These are phyloP conservation scores for Catharanthus roseus DNA, from an alignment of 257 asterid species.

Conservation along the genomic window DNA sequence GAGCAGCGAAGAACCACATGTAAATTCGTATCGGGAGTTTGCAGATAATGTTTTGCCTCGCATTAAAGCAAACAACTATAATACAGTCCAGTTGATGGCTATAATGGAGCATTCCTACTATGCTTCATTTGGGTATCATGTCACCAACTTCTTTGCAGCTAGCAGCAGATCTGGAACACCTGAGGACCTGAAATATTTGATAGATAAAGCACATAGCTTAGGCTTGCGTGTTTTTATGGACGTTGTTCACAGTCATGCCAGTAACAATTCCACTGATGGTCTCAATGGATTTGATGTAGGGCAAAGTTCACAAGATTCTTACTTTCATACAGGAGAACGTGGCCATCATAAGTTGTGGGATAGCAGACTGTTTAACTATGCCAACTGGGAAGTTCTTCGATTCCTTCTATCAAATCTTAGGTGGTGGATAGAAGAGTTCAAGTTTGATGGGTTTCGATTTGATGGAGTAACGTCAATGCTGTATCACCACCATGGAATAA, in stretches of 20 bases:
- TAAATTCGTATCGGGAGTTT: conserved; percentile 77
- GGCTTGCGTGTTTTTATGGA: conserved; percentile 87
- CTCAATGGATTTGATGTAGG: conserved; percentile 91
- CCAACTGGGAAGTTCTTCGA: conserved; percentile 97
- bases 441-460: conserved; percentile 91
- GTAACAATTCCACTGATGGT: conserved; percentile 79
- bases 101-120: conserved; percentile 97
- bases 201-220: conserved; percentile 92
- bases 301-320: conserved; percentile 87
- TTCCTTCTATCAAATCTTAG: conserved; percentile 91
- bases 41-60: conserved; percentile 90
- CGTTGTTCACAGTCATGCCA: conserved; percentile 95
- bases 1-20: conserved; percentile 78
- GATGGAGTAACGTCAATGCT: conserved; percentile 98
- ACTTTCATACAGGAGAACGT: conserved; percentile 78
- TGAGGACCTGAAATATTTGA: conserved; percentile 87
- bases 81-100: conserved; percentile 96
- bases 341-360: conserved; percentile 96
- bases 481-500: conserved; percentile 92
- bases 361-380: conserved; percentile 82
- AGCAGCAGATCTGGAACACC: conserved; percentile 96
- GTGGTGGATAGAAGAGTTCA: conserved; percentile 95
- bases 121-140: conserved; percentile 91
- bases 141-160: conserved; percentile 88
- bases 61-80: conserved; percentile 70